These are phyloP conservation scores for Irpex sp. DNA, from an alignment of 1,284 basidiomycete species.

Conservation along the genomic window DNA sequence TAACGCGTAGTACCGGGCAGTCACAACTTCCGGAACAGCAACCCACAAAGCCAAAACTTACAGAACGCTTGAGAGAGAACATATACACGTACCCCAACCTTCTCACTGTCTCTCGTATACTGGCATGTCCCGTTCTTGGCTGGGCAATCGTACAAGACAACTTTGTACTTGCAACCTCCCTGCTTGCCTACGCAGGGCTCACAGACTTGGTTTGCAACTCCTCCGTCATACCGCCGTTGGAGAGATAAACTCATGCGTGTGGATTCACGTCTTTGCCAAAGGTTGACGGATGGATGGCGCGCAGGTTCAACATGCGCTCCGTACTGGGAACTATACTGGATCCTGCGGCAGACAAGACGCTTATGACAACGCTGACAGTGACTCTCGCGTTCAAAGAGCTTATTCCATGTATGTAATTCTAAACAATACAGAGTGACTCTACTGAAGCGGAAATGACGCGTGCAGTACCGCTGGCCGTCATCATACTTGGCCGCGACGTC, in stretches of 20 bases:
- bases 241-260: constrained; percentile 11
- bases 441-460: neutral
- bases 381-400: constrained; percentile 82
- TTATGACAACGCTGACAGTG: constrained; percentile 94
- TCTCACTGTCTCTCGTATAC: constrained; percentile 84
- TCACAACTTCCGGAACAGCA: neutral
- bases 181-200: constrained; percentile 86
- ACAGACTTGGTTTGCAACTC: constrained; percentile 77
- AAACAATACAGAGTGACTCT: neutral
- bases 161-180: constrained; percentile 73
- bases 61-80: constrained; percentile 63
- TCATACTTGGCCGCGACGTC: constrained; percentile 91
- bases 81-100: constrained; percentile 95
- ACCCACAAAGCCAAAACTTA: constrained; percentile 2
- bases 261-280: constrained; percentile 2
- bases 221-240: constrained; percentile 4
- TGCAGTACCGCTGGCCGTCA: constrained; percentile 76
- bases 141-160: constrained; percentile 89
- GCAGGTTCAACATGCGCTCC: constrained; percentile 80
- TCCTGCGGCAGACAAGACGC: constrained; percentile 93
- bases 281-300: constrained; percentile 40
- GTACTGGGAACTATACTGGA: constrained; percentile 95
- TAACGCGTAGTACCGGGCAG: neutral
- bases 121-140: constrained; percentile 86
- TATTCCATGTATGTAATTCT: constrained; percentile 65